These are phyloP conservation scores for Tephrocybe sp. DNA, from an alignment of 768 basidiomycete genomes.

Conservation along the genomic window DNA sequence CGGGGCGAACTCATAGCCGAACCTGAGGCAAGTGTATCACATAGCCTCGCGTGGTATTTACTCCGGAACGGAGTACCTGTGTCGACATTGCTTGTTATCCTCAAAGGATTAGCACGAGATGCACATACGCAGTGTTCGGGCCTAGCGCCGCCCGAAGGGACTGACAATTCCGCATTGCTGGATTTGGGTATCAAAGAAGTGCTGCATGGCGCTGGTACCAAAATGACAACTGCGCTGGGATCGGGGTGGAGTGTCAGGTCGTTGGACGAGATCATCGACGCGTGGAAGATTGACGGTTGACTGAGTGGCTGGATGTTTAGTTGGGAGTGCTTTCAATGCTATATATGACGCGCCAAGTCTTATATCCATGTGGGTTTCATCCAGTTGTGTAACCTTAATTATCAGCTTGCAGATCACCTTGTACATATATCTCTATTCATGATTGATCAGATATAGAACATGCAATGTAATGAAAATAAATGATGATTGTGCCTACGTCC, in stretches of 20 bases:
- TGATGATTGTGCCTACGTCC: not conserved
- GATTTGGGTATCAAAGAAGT: slow-evolving; percentile 77
- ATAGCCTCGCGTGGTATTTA: slow-evolving; percentile 70
- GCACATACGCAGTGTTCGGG: slow-evolving; percentile 59
- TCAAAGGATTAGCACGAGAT: slow-evolving; percentile 61
- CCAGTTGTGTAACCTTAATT: not conserved
- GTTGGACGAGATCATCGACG: slow-evolving; percentile 62
- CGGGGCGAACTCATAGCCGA: slow-evolving; percentile 44
- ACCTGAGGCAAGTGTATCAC: slow-evolving; percentile 30
- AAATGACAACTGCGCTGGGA: slow-evolving; percentile 68
- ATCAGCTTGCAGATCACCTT: not conserved
- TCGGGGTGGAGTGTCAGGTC: slow-evolving; percentile 74
- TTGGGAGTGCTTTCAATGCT: not conserved
- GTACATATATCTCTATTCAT: not conserved
- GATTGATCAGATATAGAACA: not conserved
- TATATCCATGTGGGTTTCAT: not conserved
- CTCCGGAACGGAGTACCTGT: slow-evolving; percentile 68
- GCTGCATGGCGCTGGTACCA: slow-evolving; percentile 80
- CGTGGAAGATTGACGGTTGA: slow-evolving; percentile 41
- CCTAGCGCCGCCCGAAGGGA: slow-evolving; percentile 52
- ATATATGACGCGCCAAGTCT: not conserved
- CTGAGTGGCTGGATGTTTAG: not conserved
- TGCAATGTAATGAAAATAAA: too few species aligned
- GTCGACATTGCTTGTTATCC: slow-evolving; percentile 61
- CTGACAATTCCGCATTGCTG: slow-evolving; percentile 32